phyloP scores from a whole-genome alignment of 371 early-diverging fungal species.

The Lichtheimia hyalospora region DNA sequence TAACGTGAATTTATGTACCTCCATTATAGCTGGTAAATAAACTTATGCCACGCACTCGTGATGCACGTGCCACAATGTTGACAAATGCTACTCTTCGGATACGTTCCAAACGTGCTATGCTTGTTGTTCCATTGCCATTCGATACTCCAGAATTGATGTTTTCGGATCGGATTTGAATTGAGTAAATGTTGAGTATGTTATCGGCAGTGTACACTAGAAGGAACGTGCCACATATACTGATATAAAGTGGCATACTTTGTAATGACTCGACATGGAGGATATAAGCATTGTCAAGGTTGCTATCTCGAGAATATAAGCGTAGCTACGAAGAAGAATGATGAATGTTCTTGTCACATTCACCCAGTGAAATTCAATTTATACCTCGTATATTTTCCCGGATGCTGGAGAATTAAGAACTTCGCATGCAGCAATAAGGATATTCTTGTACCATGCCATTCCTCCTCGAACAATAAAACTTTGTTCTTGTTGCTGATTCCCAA shows the following conservation, averaged over 20 bases:
- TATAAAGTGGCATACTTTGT: conserved; percentile 44
- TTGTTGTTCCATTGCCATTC: conserved; percentile 12
- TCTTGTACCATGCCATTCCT: conserved; percentile 79
- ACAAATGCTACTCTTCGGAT: conserved; percentile 68
- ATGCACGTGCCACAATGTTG: conserved; percentile 60
- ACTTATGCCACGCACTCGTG: conserved; percentile 54
- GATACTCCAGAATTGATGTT: conserved; percentile 2
- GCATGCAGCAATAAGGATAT: conserved; percentile 69
- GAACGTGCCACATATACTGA: conserved; percentile 58
- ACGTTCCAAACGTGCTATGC: conserved; percentile 42
- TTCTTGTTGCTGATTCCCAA: conserved; percentile 86
- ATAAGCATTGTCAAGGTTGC: conserved; percentile 67
- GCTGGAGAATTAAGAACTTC: conserved; percentile 29
- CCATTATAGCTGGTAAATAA: conserved; percentile 44
- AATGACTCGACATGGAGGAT: conserved; percentile 56
- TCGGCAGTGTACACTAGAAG: conserved; percentile 72
- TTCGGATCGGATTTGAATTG: conserved; percentile 18
- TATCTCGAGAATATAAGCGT: conserved; percentile 75
- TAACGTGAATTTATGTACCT: conserved; percentile 18
- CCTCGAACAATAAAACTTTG: conserved; percentile 73
- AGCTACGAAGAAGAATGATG: conserved; percentile 45
- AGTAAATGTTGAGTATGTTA: conserved; percentile 59
- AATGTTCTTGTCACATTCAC: background rate
- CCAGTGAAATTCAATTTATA: conserved; percentile 17
- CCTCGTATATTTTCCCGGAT: conserved; percentile 56